Conservation (phyloP, 2,329 filamentous ascomycete species). For the Teratosphaeria epicoccoides region DNA sequence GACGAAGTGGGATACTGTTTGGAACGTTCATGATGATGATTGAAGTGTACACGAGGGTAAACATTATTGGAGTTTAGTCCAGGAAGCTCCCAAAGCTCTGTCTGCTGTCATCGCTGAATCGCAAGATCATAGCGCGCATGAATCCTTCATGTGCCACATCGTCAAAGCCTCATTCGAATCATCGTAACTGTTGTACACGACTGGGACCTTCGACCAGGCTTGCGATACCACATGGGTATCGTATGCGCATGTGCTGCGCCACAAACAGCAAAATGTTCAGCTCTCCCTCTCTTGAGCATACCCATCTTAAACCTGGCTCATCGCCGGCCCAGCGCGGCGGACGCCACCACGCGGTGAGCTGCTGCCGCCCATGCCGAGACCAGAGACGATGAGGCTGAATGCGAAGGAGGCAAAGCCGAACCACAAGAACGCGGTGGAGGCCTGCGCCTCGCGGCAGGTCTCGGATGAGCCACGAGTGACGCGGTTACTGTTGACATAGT, state of each 20-base stretch:
- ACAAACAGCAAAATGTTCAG: background rate
- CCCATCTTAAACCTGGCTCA: conserved; percentile 44
- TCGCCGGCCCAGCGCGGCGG: conserved; percentile 36
- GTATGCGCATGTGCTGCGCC: background rate
- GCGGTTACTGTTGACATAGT: conserved; percentile 30
- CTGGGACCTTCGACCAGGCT: background rate
- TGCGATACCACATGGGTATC: background rate
- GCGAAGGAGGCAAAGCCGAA: conserved; percentile 59
- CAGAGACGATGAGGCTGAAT: conserved; percentile 45
- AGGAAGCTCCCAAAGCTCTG: background rate
- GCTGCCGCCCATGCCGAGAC: conserved; percentile 41
- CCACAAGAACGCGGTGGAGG: conserved; percentile 66
- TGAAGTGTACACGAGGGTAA: background rate
- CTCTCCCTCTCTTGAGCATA: background rate
- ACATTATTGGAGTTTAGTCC: background rate
- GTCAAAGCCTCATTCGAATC: background rate
- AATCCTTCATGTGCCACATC: background rate
- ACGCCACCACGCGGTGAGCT: conserved; percentile 33
- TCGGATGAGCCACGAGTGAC: conserved; percentile 40
- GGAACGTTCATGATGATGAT: background rate
- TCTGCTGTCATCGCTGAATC: conserved; percentile 3
- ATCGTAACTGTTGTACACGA: conserved; percentile 1
- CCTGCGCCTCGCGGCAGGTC: conserved; percentile 66
- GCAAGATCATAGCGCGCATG: background rate
- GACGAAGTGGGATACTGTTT: background rate